These are phyloP conservation scores for Boletus holoroseus DNA, from an alignment of 1,284 basidiomycete genomes.

Conservation along the genomic window DNA sequence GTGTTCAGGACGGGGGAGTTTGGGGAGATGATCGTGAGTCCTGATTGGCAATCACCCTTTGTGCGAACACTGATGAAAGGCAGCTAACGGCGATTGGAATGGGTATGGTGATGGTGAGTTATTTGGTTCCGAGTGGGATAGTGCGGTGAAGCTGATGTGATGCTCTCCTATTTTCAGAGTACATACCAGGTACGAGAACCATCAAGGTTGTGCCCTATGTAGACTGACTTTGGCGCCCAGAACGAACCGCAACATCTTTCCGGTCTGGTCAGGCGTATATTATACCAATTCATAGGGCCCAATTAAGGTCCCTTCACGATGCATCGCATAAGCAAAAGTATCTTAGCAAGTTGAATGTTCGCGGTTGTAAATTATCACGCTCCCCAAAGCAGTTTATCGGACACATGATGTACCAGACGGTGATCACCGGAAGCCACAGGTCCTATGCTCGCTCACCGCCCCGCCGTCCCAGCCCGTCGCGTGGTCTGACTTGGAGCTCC, in stretches of 20 bases:
- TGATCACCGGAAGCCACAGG: background rate
- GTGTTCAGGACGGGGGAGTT: conserved; percentile 72
- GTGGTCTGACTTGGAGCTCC: background rate
- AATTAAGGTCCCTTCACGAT: conserved; percentile 42
- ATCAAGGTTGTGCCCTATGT: conserved; percentile 4
- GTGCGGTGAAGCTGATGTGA: conserved; percentile 9
- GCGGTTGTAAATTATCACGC: background rate
- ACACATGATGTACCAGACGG: background rate
- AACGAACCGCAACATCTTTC: conserved; percentile 88
- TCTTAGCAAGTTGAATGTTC: background rate
- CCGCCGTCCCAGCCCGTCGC: background rate
- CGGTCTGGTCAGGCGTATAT: conserved; percentile 77
- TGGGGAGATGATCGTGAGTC: conserved; percentile 59
- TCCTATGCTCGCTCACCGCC: background rate
- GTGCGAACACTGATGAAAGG: conserved; percentile 12
- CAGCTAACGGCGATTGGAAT: conserved; percentile 69
- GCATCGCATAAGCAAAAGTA: background rate
- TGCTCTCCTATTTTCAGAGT: conserved; percentile 31
- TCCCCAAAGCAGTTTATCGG: background rate
- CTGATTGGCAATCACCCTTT: conserved; percentile 3
- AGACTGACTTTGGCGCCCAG: conserved; percentile 39
- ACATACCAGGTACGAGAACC: conserved; percentile 43
- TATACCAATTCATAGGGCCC: conserved; percentile 92
- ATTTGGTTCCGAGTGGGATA: background rate
- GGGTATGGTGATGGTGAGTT: conserved; percentile 84